Evolutionary conservation across 2,329 filamentous ascomycete species (phyloP), one percentile per base, ranked within the genome.

Genomic region (Xylariaceae sp.): DNA sequence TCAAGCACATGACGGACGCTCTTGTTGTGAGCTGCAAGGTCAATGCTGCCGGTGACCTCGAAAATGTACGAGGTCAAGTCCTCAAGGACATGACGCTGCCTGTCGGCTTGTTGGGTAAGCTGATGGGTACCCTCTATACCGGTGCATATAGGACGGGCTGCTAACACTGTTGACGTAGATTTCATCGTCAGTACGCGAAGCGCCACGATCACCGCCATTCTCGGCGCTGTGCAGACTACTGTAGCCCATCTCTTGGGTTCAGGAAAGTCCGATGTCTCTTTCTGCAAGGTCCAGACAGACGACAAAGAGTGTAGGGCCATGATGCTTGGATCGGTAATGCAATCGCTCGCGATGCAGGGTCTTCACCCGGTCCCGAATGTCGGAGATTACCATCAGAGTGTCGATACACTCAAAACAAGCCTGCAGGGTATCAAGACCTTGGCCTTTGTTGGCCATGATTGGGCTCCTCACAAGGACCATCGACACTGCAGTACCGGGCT

Each of bases 321-420:
- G 43, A 45, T 55, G 42, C 30, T 55, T 2, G 51, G 49, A 15
- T 50, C 45, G 2, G 32, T 35, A 2, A 36, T 50, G 3, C 38
- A 32, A 8, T 29, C 21, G 9, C 39, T 53, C 8, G 24, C 43
- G 1, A 35, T 29, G 8, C 36, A 32, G 5, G 33, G 39, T 2
- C 35, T 53, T 2, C 47, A 44, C 31, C 50, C 50, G 3, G 30
- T 47, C 31, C 51, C 50, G 2, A 33, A 42, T 2, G 36, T 39
- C 2, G 25, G 32, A 5, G 33, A 26, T 5, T 52, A 37, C 28
- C 36, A 25, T 5, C 35, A 34, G 3, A 52, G 49, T 37, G 40
- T 55, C 13, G 5, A 19, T 7, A 27, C 24, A 1, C 29, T 55
- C 9, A 44, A 42, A 29, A 15, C 34, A 3, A 36, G 24, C 5